A percentile compares a stretch with the other conserved stretches of the same genome.
Conservation (phyloP, 805 yeast species). For the Candida chilensis region DNA sequence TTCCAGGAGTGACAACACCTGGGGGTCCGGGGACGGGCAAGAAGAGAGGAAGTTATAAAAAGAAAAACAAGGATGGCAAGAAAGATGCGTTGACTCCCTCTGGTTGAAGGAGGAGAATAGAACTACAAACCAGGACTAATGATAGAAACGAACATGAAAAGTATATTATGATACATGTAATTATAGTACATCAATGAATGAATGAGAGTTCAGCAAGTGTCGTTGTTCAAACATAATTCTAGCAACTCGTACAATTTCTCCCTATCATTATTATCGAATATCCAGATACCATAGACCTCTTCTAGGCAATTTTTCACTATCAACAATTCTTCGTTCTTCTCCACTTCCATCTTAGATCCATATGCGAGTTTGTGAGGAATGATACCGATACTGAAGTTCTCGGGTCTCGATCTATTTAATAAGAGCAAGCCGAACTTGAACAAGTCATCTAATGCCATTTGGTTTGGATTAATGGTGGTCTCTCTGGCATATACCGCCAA, state of each 20-base stretch:
- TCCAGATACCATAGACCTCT: slow-evolving; percentile 73
- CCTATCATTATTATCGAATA: slow-evolving; percentile 62
- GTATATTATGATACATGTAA: no score
- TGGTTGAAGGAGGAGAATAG: no score
- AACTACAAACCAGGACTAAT: no score
- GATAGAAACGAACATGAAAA: not conserved
- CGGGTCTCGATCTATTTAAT: slow-evolving; percentile 59
- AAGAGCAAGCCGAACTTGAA: slow-evolving; percentile 64
- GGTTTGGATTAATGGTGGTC: slow-evolving; percentile 11
- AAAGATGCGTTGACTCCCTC: slow-evolving; percentile 2
- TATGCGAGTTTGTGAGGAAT: slow-evolving; percentile 38
- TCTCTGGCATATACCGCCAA: slow-evolving; percentile 55
- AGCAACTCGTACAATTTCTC: slow-evolving; percentile 42
- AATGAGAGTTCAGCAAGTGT: no score
- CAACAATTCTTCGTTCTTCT: slow-evolving; percentile 58
- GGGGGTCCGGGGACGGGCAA: slow-evolving; percentile 4
- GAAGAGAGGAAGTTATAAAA: slow-evolving; percentile 14
- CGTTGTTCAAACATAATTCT: slow-evolving; percentile 27
- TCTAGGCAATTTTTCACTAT: slow-evolving; percentile 61
- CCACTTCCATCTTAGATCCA: slow-evolving; percentile 48
- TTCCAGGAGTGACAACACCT: slow-evolving; percentile 7
- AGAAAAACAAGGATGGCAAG: slow-evolving; percentile 9
- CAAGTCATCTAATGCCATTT: slow-evolving; percentile 27
- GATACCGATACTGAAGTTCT: slow-evolving; percentile 65
- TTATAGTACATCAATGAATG: no score